phyloP scores from a whole-genome alignment of 2,329 filamentous ascomycete species.

The Periglandula ipomoeae region DNA sequence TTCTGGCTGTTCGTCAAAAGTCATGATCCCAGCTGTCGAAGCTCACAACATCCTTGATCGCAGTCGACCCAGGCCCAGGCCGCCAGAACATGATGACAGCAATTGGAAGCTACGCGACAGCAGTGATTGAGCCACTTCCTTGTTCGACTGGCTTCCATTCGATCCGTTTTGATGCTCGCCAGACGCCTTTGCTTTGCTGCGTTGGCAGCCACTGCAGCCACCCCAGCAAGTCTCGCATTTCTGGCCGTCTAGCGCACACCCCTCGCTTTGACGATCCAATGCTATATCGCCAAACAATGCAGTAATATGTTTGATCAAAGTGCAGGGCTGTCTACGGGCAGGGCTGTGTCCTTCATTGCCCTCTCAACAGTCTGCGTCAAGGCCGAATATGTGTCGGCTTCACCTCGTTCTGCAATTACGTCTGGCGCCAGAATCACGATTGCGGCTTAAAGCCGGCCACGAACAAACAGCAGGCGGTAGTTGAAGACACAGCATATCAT shows the following conservation, averaged over 20 bases:
- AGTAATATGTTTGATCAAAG: not conserved
- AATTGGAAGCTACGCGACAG: not conserved
- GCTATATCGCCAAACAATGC: not conserved
- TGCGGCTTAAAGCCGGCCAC: not conserved
- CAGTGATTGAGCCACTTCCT: not conserved
- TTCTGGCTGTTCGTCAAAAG: too few relatives aligned
- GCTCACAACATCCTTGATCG: not conserved
- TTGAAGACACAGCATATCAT: not conserved
- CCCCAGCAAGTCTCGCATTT: not conserved
- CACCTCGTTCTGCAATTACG: too few relatives aligned
- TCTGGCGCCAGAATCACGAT: too few relatives aligned
- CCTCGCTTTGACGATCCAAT: not conserved
- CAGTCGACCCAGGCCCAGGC: not conserved
- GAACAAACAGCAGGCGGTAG: not conserved
- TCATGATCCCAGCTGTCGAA: not conserved
- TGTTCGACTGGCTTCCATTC: not conserved
- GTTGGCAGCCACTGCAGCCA: slow-evolving; percentile 6
- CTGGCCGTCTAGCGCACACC: not conserved
- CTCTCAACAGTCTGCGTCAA: not conserved
- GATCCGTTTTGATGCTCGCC: not conserved
- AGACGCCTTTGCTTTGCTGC: not conserved
- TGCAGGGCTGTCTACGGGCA: not conserved
- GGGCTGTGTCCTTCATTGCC: not conserved
- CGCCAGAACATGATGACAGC: not conserved
- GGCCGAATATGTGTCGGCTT: not conserved